Conservation (phyloP, 169 alveolate genomes). For the Amoebophrya sp. region DNA sequence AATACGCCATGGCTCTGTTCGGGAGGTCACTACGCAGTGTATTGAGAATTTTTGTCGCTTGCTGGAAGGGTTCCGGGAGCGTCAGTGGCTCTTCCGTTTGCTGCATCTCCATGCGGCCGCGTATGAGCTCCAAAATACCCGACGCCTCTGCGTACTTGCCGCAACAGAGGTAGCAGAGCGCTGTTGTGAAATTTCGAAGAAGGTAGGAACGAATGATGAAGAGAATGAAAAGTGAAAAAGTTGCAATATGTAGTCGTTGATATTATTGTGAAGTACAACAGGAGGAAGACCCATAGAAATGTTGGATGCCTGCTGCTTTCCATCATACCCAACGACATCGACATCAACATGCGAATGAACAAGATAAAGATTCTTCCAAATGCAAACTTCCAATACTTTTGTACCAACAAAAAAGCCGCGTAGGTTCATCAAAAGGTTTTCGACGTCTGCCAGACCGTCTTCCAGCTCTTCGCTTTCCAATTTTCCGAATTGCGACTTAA, state of each 20-base stretch:
- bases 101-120: background rate
- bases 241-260: no score
- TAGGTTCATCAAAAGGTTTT: background rate
- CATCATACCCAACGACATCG: no score
- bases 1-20: background rate
- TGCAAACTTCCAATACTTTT: no score
- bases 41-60: background rate
- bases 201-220: background rate
- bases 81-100: background rate
- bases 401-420: background rate
- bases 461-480: no score
- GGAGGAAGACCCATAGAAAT: no score
- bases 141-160: background rate
- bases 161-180: background rate
- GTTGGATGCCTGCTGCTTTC: no score
- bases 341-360: no score
- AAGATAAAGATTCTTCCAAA: no score
- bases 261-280: no score
- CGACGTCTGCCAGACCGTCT: no score
- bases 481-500: background rate
- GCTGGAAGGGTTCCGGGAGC: background rate
- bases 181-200: no score
- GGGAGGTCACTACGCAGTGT: background rate
- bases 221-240: no score
- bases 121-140: background rate